Evolutionary conservation across 2,329 filamentous ascomycete genomes (phyloP).

Genomic region (Sclerotinia nivalis): DNA sequence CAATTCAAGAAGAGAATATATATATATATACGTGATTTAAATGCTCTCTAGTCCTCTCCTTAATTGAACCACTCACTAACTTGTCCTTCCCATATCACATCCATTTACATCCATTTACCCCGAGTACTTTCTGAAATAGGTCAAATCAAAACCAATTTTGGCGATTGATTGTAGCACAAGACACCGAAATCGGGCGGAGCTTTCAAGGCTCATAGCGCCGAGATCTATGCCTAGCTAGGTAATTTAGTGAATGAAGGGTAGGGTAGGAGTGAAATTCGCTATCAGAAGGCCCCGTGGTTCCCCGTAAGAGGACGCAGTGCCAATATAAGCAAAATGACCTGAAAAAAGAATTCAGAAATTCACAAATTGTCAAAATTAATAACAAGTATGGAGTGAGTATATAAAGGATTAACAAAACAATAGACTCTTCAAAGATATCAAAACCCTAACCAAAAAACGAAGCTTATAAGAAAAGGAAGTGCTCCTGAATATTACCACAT

Average conservation of each 20-base stretch:
- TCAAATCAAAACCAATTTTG: not conserved
- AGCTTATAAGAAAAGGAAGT: not conserved
- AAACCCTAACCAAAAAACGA: no score
- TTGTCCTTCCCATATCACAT: no score
- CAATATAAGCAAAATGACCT: not conserved
- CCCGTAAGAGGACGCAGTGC: not conserved
- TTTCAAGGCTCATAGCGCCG: slow-evolving; percentile 4
- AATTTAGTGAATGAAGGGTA: not conserved
- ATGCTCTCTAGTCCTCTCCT: no score
- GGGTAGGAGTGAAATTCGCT: not conserved
- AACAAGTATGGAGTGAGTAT: no score
- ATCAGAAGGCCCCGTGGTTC: not conserved
- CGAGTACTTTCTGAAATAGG: not conserved
- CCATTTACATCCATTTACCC: not conserved
- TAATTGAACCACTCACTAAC: no score
- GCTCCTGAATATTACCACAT: not conserved
- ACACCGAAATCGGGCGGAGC: slow-evolving; percentile 22
- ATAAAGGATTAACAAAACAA: no score
- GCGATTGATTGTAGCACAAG: not conserved
- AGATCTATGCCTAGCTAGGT: slow-evolving; percentile 13
- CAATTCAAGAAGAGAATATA: no score
- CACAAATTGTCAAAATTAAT: no score
- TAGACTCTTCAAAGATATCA: no score
- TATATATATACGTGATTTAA: no score
- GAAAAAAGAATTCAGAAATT: no score